A percentile compares a stretch with the other conserved stretches of the same genome.
These are phyloP conservation scores for Paraleonurus japonicus DNA, from an alignment of 257 asterid species.

Conservation along the genomic window DNA sequence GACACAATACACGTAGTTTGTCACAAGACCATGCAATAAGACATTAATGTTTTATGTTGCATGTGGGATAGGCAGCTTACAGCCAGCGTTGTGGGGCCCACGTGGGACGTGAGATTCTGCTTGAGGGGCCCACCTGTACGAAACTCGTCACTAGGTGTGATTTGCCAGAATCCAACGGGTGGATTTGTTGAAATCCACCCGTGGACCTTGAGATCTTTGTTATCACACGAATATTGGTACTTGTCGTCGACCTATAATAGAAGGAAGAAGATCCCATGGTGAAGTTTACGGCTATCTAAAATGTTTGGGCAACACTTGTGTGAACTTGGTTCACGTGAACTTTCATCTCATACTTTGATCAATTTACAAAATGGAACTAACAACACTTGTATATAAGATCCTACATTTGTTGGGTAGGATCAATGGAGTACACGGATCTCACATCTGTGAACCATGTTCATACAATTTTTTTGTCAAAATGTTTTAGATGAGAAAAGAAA, in stretches of 20 bases:
- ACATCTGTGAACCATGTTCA: not conserved
- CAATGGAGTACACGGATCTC: too few species aligned
- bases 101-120: constrained; percentile 93
- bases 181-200: constrained; percentile 75
- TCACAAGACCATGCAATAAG: not conserved
- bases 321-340: not conserved
- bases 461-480: not conserved
- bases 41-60: not conserved
- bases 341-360: too few species aligned
- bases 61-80: constrained; percentile 37
- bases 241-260: constrained; percentile 74
- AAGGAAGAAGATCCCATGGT: not conserved
- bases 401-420: too few species aligned
- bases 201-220: constrained; percentile 76
- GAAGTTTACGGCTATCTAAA: not conserved
- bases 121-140: constrained; percentile 88
- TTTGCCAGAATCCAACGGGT: constrained; percentile 81
- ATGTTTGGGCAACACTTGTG: not conserved
- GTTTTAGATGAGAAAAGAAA: not conserved
- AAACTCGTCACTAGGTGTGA: constrained; percentile 83
- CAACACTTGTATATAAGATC: too few species aligned
- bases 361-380: too few species aligned
- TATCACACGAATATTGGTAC: constrained; percentile 76
- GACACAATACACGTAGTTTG: not conserved
- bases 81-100: constrained; percentile 74